A percentile compares a stretch with the other conserved stretches of the same genome.
Conservation (phyloP, 1,284 basidiomycete genomes). For the Lentinula novae-zelandiae region DNA sequence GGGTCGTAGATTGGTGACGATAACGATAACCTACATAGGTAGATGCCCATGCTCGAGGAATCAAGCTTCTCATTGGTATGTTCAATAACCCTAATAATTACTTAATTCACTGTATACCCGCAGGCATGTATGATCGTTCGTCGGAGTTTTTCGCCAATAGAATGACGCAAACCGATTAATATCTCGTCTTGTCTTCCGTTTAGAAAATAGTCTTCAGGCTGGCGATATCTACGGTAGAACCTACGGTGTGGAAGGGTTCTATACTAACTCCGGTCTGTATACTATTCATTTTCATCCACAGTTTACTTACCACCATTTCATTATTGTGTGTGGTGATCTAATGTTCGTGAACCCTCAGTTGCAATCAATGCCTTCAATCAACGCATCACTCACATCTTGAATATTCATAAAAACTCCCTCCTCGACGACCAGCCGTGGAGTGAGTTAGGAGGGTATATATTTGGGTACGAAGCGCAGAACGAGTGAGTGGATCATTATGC, state of each 20-base stretch:
- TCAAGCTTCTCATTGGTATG: conserved; percentile 21
- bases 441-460: conserved; percentile 39
- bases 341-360: conserved; percentile 3
- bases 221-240: conserved; percentile 18
- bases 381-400: conserved; percentile 32
- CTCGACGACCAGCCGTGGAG: conserved; percentile 38
- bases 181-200: neutral
- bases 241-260: conserved; percentile 18
- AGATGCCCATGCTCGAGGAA: conserved; percentile 15
- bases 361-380: conserved; percentile 23
- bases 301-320: no score
- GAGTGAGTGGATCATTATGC: conserved; percentile 2
- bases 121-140: conserved; percentile 12
- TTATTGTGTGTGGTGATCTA: no score
- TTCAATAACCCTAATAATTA: neutral
- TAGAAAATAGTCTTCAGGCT: conserved; percentile 14
- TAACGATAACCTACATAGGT: conserved; percentile 1
- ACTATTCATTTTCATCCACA: neutral
- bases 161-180: neutral
- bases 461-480: conserved; percentile 39
- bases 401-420: conserved; percentile 34
- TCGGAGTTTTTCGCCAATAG: neutral
- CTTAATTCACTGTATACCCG: neutral
- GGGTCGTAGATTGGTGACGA: no score
- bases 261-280: conserved; percentile 17